Percentiles rank a stretch among this genome's conserved stretches.
Conservation (phyloP, 1,284 basidiomycete species). For the Trametes hirsuta region DNA sequence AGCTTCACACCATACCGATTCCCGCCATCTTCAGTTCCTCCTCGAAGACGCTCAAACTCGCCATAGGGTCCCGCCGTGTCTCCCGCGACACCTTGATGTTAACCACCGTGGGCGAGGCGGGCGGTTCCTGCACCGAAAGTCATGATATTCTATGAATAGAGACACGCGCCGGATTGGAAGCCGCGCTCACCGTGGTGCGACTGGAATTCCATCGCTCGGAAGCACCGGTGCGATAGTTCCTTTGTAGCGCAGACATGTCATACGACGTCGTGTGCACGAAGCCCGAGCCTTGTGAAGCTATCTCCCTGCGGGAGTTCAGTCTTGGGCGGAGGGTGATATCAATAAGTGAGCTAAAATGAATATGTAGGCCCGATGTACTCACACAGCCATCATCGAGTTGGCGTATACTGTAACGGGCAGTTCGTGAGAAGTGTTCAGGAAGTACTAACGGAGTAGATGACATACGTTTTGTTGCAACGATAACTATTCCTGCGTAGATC, state of each 20-base stretch:
- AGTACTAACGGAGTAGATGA: background rate
- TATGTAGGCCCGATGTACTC: background rate
- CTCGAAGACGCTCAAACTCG: background rate
- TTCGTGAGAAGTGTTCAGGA: background rate
- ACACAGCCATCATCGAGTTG: slow-evolving; percentile 23
- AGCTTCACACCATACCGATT: background rate
- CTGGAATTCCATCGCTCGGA: background rate
- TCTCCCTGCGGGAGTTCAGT: slow-evolving; percentile 17
- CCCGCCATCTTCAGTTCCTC: background rate
- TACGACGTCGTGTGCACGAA: slow-evolving; percentile 11
- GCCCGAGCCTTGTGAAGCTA: slow-evolving; percentile 7
- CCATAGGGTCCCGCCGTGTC: slow-evolving; percentile 3
- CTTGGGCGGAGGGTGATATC: background rate
- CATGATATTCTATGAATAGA: background rate
- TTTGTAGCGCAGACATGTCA: slow-evolving; percentile 12
- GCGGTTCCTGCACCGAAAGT: background rate
- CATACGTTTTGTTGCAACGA: slow-evolving; percentile 22
- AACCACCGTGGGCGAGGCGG: background rate
- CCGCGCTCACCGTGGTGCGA: too few relatives aligned
- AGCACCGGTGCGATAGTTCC: background rate
- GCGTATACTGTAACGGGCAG: slow-evolving; percentile 12
- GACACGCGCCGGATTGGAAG: too few relatives aligned
- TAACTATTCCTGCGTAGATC: slow-evolving; percentile 18
- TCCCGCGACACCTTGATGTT: slow-evolving; percentile 16
- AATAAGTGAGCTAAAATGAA: too few relatives aligned